Evolutionary conservation across 768 basidiomycete species (phyloP), one percentile per base, ranked within the genome.

Genomic region (Boletus sp.): DNA sequence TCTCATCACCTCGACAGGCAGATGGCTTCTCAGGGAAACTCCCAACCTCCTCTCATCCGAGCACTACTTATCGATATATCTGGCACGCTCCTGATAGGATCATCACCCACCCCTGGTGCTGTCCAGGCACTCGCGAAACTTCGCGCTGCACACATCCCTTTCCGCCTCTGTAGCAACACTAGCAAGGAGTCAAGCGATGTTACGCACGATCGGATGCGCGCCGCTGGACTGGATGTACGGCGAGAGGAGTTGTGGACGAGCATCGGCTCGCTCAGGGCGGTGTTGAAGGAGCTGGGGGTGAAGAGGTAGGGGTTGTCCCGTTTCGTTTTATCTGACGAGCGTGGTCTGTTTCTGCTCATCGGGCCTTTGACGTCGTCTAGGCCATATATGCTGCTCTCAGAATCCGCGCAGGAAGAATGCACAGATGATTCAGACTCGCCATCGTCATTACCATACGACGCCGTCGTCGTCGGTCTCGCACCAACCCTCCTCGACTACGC

Each of bases 51-150:
- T 15, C 19, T 32, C 19, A 76, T 86, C 40, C 69, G 71, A 10
- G 84, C 77, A 0, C 57, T 87, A 0, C 77, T 88, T 19, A 77
- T 88, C 48, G 86, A 88, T 59, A 77, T 88, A 34, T 86, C 83
- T 4, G 86, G 87, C 0, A 89, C 83, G 1, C 68, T 90, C 5
- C 80, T 86, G 45, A 67, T 84, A 37, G 85, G 80, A 40, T 63
- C 73, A 2, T 68, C 67, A 0, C 74, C 85, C 0, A 84, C 78
- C 0, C 73, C 75, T 0, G 64, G 72, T 8, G 83, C 87, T 0
- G 75, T 44, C 5, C 43, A 56, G 7, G 64, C 68, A 3, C 56
- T 69, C 15, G 37, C 50, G 1, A 47, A 67, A 15, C 66, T 81
- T 17, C 66, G 71, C 3, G 55, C 54, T 2, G 65, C 72, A 17